A percentile compares a stretch with the other conserved stretches of the same genome.
Conservation (phyloP, 371 early-diverging fungal species). For the Mortierella sp. region DNA sequence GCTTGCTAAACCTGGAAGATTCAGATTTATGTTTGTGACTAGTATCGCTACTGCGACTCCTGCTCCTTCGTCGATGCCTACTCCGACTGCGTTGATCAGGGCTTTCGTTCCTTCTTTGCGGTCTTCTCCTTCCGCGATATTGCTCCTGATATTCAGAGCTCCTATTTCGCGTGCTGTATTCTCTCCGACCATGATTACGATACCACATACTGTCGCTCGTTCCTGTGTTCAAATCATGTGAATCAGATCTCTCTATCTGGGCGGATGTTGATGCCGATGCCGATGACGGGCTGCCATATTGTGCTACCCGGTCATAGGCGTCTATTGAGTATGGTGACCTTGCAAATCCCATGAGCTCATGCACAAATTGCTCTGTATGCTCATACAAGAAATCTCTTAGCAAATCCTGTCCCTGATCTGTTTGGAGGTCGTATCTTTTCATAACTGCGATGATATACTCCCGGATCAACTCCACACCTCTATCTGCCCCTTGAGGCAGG, state of each 20-base stretch:
- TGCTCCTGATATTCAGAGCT: not conserved
- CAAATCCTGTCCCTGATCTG: slow-evolving; percentile 49
- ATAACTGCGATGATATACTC: slow-evolving; percentile 49
- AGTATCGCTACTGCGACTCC: not conserved
- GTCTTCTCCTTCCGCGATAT: not conserved
- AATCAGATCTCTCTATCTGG: not conserved
- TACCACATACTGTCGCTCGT: not conserved
- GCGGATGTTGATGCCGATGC: not conserved
- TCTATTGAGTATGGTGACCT: slow-evolving; percentile 48
- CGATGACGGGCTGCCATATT: slow-evolving; percentile 19
- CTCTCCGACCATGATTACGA: not conserved
- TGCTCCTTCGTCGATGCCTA: not conserved
- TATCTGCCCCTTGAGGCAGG: slow-evolving; percentile 12
- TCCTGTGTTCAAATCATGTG: not conserved
- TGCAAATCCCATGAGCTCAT: slow-evolving; percentile 55
- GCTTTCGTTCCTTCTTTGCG: not conserved
- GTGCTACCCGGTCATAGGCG: slow-evolving; percentile 47
- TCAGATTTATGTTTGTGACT: not conserved
- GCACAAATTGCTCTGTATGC: slow-evolving; percentile 55
- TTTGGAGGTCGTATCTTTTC: slow-evolving; percentile 46
- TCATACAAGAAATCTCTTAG: slow-evolving; percentile 47
- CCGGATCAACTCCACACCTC: slow-evolving; percentile 42
- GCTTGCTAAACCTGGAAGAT: not conserved
- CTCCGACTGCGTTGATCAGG: too few species aligned
- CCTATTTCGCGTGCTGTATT: not conserved